Conservation (phyloP, 441 rosid genomes). For the Populus hybrid region DNA sequence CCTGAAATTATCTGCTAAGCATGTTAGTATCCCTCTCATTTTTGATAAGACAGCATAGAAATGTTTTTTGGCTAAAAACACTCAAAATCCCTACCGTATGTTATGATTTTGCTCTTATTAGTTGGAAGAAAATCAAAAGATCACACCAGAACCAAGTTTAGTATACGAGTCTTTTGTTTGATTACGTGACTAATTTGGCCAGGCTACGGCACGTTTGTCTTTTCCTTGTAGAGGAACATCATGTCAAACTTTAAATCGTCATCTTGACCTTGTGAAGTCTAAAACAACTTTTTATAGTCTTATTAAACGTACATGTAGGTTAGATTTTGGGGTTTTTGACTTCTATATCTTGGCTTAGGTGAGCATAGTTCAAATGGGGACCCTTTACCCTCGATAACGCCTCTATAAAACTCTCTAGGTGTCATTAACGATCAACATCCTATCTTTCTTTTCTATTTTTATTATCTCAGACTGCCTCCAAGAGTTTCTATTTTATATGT, state of each 20-base stretch:
- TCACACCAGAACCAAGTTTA: not conserved
- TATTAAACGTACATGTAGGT: not conserved
- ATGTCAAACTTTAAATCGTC: not conserved
- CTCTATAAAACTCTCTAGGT: not conserved
- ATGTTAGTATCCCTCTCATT: not conserved
- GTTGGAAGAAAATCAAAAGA: not conserved
- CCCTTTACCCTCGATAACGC: constrained; percentile 16
- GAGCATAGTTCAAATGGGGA: constrained; percentile 22
- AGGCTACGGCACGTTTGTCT: not conserved
- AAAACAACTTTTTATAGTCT: not conserved
- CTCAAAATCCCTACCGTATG: not conserved
- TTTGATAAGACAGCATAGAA: not conserved
- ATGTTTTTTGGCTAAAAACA: not conserved
- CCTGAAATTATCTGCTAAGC: not conserved
- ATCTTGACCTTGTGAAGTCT: not conserved
- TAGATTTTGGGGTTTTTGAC: constrained; percentile 37
- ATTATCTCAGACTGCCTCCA: no score
- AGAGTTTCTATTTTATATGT: no score
- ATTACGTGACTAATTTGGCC: not conserved
- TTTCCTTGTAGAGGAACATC: not conserved
- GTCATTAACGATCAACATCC: not conserved
- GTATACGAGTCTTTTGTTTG: not conserved
- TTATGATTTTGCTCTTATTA: not conserved
- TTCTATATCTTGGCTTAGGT: constrained; percentile 36
- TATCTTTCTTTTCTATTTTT: not conserved